phyloP scores from a whole-genome alignment of 768 basidiomycete genomes.

The Pleurotus salmoneostramineus region DNA sequence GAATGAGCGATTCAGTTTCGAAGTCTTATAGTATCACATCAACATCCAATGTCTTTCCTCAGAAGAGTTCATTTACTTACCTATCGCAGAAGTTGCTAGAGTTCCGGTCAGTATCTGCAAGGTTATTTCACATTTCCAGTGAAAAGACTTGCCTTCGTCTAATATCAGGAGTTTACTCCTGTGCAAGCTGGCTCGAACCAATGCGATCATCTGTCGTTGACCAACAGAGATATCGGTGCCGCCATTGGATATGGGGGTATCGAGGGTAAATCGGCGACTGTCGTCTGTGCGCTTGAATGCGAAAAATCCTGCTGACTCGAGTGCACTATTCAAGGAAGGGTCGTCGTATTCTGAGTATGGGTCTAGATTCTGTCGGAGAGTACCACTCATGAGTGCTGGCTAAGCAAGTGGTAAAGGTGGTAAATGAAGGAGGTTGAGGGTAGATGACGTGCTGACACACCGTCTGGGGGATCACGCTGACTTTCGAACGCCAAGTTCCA shows the following conservation, averaged over 20 bases:
- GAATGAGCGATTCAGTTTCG: conserved; percentile 53
- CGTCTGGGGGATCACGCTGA: conserved; percentile 57
- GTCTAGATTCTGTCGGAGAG: conserved; percentile 64
- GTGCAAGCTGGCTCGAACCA: conserved; percentile 59
- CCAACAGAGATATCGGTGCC: conserved; percentile 76
- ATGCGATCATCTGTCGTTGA: conserved; percentile 66
- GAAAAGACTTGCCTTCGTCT: conserved; percentile 51
- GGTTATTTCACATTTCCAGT: conserved; percentile 29
- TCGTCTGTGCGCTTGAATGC: conserved; percentile 37
- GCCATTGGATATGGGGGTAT: conserved; percentile 43
- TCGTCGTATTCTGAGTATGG: conserved; percentile 61
- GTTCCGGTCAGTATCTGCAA: conserved; percentile 20
- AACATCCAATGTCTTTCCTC: not conserved
- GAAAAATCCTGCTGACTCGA: conserved; percentile 36
- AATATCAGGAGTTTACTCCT: conserved; percentile 58
- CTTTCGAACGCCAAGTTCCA: conserved; percentile 48
- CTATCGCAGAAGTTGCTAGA: conserved; percentile 43
- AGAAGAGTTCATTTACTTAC: conserved; percentile 21
- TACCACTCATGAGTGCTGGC: conserved; percentile 56
- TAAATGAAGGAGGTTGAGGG: not conserved
- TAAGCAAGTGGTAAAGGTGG: conserved; percentile 9
- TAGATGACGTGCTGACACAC: conserved; percentile 20
- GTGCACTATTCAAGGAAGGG: conserved; percentile 31
- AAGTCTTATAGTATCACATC: conserved; percentile 34
- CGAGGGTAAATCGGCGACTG: conserved; percentile 45